Base-by-base conservation (phyloP, 164 flowering plant species). In the Piper longum region DNA sequence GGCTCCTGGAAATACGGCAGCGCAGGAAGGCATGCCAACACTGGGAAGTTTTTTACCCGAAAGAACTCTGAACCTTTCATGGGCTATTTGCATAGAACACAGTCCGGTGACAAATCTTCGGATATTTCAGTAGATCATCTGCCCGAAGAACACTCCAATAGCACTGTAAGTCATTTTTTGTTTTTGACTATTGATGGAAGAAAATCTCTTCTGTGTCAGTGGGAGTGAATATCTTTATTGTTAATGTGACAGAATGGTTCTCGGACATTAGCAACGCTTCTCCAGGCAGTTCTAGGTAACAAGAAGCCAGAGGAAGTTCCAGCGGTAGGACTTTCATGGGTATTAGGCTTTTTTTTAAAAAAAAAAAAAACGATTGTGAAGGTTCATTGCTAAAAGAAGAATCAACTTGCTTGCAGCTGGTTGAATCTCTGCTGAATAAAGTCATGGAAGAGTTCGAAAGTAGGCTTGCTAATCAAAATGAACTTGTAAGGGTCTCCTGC, bases 261-360 rank as follows among this genome's bases (percentile, higher is more conserved):
- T 19, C 73, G 73, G 65, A 79, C 93, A 45, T 59, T 91, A 71
- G 77, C 83, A 67, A 72, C 59, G 66, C 98, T 95, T 66, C 82
- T 91, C 56, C 91, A 84, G 52, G 81, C 93, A 41, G 64, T 80
- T 68, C 76, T 95, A 54, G 69, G 73, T 55, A 91, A 91, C 72
- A 91, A 81, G 80, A 91, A 81, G 76, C 90, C 96, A 61, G 97
- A 95, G 66, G 99, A 95, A 77, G 81, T 91, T 67, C 95, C 96
- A 57, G 75, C 43, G 69, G 99, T 95, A 82, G 71, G 91, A 4
- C 60, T 41, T 56, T 51, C 64, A 48, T 64, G 57, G 45, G 39
- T 16, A 52, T 67, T 39, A 11, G 18, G 7, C 4, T 43, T 19
- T n/a, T 57, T 13, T 48, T 48, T 5, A 6, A 48, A 5, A 3